A percentile compares a stretch with the other conserved stretches of the same genome.
Evolutionary conservation across 2,329 filamentous ascomycete genomes (phyloP).

Genomic region (Elsinoe batatas): DNA sequence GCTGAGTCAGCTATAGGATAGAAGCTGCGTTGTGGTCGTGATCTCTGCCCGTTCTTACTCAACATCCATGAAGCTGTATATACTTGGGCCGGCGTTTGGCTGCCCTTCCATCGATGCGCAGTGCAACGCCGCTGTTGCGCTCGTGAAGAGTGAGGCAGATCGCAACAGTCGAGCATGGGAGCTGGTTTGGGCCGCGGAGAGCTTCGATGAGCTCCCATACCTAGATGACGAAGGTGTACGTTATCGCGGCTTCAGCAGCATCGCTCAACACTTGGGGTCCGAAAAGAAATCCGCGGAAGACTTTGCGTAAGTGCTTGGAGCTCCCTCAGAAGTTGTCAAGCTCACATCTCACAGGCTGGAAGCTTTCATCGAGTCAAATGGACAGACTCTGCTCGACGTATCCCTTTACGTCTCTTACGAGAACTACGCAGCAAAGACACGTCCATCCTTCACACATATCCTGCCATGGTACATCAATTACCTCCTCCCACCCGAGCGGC

Average conservation of each 20-base stretch:
- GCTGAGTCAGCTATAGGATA: too few relatives aligned
- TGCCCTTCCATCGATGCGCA: slow-evolving; percentile 86
- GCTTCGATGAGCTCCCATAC: slow-evolving; percentile 20
- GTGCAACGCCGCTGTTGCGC: slow-evolving; percentile 74
- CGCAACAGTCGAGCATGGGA: slow-evolving; percentile 43
- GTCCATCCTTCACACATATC: slow-evolving; percentile 69
- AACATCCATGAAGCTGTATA: slow-evolving; percentile 48
- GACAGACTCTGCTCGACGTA: slow-evolving; percentile 70
- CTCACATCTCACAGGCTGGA: slow-evolving; percentile 14
- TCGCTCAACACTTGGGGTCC: slow-evolving; percentile 47
- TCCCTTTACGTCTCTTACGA: slow-evolving; percentile 82
- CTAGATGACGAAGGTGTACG: slow-evolving; percentile 47
- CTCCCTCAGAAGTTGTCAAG: not conserved
- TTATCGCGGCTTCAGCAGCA: slow-evolving; percentile 51
- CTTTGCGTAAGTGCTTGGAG: slow-evolving; percentile 12
- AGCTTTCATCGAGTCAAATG: slow-evolving; percentile 59
- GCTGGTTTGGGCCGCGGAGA: slow-evolving; percentile 50
- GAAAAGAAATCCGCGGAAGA: slow-evolving; percentile 20
- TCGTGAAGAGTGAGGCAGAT: slow-evolving; percentile 44
- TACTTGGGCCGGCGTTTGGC: slow-evolving; percentile 83
- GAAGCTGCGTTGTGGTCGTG: too few relatives aligned
- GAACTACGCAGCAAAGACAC: slow-evolving; percentile 70
- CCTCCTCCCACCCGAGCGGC: slow-evolving; percentile 65
- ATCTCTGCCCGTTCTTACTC: too few relatives aligned
- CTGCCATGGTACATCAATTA: slow-evolving; percentile 84